Conservation (phyloP, 2,329 filamentous ascomycete genomes). For the Aciculosporium take region DNA sequence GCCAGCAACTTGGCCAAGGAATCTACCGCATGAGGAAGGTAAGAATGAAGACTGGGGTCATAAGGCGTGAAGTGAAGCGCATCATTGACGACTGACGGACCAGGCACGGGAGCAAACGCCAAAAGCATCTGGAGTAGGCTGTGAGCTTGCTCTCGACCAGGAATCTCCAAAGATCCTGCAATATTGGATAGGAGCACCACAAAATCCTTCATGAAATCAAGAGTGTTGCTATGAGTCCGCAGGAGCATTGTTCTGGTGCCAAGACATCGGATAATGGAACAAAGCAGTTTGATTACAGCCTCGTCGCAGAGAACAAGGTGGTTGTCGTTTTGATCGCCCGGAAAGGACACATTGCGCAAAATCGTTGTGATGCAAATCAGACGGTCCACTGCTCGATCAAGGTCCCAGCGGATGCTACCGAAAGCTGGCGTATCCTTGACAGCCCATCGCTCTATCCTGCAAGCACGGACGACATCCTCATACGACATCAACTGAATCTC, state of each 20-base stretch:
- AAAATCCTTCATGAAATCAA: conserved; percentile 96
- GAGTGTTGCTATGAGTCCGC: conserved; percentile 65
- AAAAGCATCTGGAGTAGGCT: conserved; percentile 80
- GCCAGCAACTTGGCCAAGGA: conserved; percentile 83
- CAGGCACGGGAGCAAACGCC: conserved; percentile 71
- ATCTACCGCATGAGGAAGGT: conserved; percentile 81
- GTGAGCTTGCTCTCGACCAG: conserved; percentile 73
- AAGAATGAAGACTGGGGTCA: conserved; percentile 68
- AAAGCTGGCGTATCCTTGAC: conserved; percentile 61
- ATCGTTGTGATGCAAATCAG: conserved; percentile 87
- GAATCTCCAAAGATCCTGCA: conserved; percentile 64
- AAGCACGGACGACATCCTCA: conserved; percentile 74
- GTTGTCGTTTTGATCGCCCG: conserved; percentile 47
- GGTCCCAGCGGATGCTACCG: conserved; percentile 63
- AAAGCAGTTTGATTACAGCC: conserved; percentile 68
- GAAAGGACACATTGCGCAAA: conserved; percentile 80
- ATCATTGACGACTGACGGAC: conserved; percentile 42
- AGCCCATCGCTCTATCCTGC: conserved; percentile 55
- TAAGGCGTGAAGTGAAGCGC: conserved; percentile 66
- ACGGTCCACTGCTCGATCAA: conserved; percentile 75
- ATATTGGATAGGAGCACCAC: conserved; percentile 84
- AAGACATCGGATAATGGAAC: conserved; percentile 69
- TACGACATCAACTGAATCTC: conserved; percentile 72
- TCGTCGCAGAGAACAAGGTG: conserved; percentile 62
- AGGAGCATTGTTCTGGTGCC: conserved; percentile 82